A percentile compares a stretch with the other conserved stretches of the same genome.
Conservation (phyloP, 2,329 filamentous ascomycete species). For the Neoascochyta sp. region DNA sequence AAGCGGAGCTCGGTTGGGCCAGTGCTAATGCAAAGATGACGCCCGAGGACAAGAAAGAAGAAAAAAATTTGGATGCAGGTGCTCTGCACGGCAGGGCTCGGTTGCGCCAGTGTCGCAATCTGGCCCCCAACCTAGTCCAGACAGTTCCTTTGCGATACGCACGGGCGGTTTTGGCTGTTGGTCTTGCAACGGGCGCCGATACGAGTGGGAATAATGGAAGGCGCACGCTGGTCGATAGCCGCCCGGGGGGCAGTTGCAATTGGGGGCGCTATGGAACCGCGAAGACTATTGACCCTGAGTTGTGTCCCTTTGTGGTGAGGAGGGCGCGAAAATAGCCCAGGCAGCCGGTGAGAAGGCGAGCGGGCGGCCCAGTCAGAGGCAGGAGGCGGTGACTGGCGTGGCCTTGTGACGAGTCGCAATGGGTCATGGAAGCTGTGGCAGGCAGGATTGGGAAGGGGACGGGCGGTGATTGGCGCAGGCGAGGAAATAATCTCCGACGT, state of each 20-base stretch:
- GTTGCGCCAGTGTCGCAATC: slow-evolving; percentile 21
- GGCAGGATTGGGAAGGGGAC: too few relatives aligned
- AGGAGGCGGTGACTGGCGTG: too few relatives aligned
- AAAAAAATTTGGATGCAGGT: slow-evolving; percentile 30
- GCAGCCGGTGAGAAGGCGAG: too few relatives aligned
- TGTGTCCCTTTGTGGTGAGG: too few relatives aligned
- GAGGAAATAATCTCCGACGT: slow-evolving; percentile 28
- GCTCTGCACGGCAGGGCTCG: slow-evolving; percentile 21
- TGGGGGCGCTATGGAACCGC: too few relatives aligned
- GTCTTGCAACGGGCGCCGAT: slow-evolving; percentile 28
- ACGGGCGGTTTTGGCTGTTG: slow-evolving; percentile 9
- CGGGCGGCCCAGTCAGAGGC: too few relatives aligned
- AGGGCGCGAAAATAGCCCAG: too few relatives aligned
- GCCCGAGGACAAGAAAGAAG: slow-evolving; percentile 24
- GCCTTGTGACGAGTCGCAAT: too few relatives aligned
- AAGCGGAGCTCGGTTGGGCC: slow-evolving; percentile 27
- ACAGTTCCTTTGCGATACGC: slow-evolving; percentile 16
- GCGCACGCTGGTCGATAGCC: too few relatives aligned
- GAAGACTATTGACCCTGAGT: slow-evolving; percentile 7
- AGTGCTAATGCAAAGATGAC: slow-evolving; percentile 33
- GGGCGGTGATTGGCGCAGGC: slow-evolving; percentile 28
- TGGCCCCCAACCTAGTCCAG: slow-evolving; percentile 19
- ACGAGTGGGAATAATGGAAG: slow-evolving; percentile 26
- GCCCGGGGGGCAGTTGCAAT: too few relatives aligned
- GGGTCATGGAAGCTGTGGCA: too few relatives aligned